Evolutionary conservation across 768 basidiomycete species (phyloP).

Genomic region (Phaffia australis): DNA sequence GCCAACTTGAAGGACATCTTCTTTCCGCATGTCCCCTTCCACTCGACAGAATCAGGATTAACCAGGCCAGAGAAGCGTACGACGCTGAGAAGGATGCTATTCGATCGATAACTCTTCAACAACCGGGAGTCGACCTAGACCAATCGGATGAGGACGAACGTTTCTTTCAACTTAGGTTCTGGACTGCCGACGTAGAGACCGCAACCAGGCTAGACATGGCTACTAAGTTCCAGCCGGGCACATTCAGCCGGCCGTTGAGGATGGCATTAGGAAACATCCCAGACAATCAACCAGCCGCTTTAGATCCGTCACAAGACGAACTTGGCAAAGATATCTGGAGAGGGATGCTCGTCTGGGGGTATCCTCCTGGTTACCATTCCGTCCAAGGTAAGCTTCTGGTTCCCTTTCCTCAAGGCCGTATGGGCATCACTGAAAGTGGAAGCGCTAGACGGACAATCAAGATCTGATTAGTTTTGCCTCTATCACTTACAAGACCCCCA

Average conservation of each 20-base stretch:
- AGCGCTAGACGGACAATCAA: not conserved
- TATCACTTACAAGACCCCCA: conserved; percentile 46
- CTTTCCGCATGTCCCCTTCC: not conserved
- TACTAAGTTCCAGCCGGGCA: conserved; percentile 8
- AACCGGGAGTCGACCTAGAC: not conserved
- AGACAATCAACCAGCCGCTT: not conserved
- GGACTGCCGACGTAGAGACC: conserved; percentile 10
- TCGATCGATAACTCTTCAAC: not conserved
- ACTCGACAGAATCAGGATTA: not conserved
- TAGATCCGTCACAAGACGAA: not conserved
- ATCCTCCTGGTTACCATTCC: conserved; percentile 59
- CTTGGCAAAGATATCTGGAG: conserved; percentile 24
- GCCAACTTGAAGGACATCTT: not conserved
- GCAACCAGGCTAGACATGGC: conserved; percentile 9
- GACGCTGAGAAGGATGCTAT: not conserved
- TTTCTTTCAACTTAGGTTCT: not conserved
- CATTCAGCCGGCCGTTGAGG: conserved; percentile 10
- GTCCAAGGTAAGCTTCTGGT: not conserved
- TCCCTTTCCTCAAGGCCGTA: not conserved
- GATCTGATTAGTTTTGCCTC: not conserved
- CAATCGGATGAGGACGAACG: not conserved
- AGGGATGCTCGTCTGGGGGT: conserved; percentile 62
- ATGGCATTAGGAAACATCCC: conserved; percentile 1
- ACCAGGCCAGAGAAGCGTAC: not conserved
- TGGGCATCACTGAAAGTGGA: too few relatives aligned